phyloP scores from a whole-genome alignment of 2,329 filamentous ascomycete genomes.

The Aspergillus amoenus region DNA sequence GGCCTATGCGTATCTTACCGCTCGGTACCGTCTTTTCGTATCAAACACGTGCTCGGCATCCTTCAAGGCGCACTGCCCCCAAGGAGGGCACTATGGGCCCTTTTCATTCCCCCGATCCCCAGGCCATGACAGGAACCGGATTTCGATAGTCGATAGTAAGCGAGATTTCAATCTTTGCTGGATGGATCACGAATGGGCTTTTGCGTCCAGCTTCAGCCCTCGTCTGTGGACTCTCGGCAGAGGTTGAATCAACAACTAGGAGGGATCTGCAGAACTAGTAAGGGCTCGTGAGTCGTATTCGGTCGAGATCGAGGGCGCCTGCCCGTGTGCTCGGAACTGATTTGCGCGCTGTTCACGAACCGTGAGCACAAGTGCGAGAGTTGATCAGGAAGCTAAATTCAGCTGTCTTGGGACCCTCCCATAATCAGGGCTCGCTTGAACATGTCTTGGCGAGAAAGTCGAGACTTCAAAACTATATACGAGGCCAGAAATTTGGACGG shows the following conservation, averaged over 20 bases:
- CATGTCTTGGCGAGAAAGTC: neutral
- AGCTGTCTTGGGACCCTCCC: neutral
- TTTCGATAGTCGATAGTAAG: neutral
- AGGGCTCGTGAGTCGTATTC: conserved; percentile 4
- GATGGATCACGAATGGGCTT: neutral
- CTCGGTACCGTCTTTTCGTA: neutral
- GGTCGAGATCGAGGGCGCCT: conserved; percentile 1
- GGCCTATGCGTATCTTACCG: neutral
- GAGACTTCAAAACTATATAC: neutral
- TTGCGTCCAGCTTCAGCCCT: neutral
- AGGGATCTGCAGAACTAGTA: conserved; percentile 20
- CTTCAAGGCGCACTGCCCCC: neutral
- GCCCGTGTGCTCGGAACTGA: neutral
- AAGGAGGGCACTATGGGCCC: conserved; percentile 1
- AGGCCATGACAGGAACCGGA: neutral
- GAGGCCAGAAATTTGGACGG: neutral
- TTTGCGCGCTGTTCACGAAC: neutral
- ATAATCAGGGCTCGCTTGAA: neutral
- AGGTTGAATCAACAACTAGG: conserved; percentile 3
- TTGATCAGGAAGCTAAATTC: neutral
- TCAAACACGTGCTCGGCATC: neutral
- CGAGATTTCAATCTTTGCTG: neutral
- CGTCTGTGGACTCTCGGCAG: neutral
- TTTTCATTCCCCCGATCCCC: neutral
- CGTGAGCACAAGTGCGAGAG: neutral